phyloP scores from a whole-genome alignment of 164 flowering plant species.

The Chimonanthus praecox region DNA sequence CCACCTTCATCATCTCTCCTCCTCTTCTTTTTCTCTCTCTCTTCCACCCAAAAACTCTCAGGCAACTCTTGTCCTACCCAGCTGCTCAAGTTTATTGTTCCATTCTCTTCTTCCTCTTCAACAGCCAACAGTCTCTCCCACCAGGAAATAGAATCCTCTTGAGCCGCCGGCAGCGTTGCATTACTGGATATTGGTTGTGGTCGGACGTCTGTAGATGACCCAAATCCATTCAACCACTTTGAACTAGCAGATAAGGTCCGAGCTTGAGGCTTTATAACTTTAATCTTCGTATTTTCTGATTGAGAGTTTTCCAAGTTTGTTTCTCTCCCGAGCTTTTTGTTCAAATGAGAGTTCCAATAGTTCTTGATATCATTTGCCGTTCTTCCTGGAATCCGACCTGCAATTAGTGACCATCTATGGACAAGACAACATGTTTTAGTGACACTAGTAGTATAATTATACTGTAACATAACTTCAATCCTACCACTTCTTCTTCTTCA shows the following conservation, averaged over 20 bases:
- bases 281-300: background rate
- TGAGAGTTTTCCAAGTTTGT: background rate
- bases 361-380: background rate
- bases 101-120: background rate
- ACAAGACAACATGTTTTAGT: background rate
- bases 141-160: background rate
- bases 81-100: too few species aligned
- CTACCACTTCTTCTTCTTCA: too few species aligned
- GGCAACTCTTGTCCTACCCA: background rate
- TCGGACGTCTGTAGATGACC: background rate
- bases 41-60: background rate
- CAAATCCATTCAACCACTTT: background rate
- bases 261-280: slow-evolving; percentile 11
- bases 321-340: background rate
- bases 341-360: background rate
- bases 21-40: background rate
- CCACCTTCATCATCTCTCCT: background rate
- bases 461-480: too few species aligned
- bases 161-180: background rate
- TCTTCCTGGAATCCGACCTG: background rate
- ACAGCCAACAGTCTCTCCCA: slow-evolving; percentile 1
- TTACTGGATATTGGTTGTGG: background rate
- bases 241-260: slow-evolving; percentile 7
- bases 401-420: background rate
- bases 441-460: background rate